These are phyloP conservation scores for Mallotus nudiflorus DNA, from an alignment of 345 rosid genomes.

Conservation along the genomic window DNA sequence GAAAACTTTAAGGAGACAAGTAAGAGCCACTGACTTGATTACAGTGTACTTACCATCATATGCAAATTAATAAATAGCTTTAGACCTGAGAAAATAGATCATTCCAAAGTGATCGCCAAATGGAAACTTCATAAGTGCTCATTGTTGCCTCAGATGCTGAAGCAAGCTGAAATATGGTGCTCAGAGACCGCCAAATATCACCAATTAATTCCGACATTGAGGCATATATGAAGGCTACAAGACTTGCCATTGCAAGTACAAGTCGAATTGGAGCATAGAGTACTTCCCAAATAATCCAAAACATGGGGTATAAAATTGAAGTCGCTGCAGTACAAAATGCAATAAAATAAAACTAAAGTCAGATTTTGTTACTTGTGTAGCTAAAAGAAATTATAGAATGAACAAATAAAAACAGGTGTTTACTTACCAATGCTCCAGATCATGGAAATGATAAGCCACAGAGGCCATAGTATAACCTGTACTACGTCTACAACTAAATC, in stretches of 20 bases:
- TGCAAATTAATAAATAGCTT: not conserved
- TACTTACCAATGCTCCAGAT: slow-evolving; percentile 67
- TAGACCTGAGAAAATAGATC: slow-evolving; percentile 94
- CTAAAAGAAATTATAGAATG: slow-evolving; percentile 4
- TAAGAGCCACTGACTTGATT: slow-evolving; percentile 17
- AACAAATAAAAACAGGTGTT: not conserved
- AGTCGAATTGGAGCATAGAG: slow-evolving; percentile 64
- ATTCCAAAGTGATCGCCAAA: slow-evolving; percentile 93
- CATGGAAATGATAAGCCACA: slow-evolving; percentile 50
- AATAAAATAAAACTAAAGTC: slow-evolving; percentile 5
- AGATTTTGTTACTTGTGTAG: slow-evolving; percentile 4
- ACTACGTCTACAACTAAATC: slow-evolving; percentile 46
- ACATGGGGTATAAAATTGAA: slow-evolving; percentile 56
- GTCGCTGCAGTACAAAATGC: slow-evolving; percentile 46
- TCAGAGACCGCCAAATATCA: slow-evolving; percentile 54
- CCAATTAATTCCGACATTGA: slow-evolving; percentile 44
- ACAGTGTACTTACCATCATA: not conserved
- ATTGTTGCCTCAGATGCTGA: slow-evolving; percentile 64
- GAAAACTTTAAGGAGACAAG: slow-evolving; percentile 29
- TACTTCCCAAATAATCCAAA: slow-evolving; percentile 69
- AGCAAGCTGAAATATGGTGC: slow-evolving; percentile 55
- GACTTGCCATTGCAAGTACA: slow-evolving; percentile 50
- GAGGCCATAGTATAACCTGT: slow-evolving; percentile 56
- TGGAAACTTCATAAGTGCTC: slow-evolving; percentile 63
- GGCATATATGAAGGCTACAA: slow-evolving; percentile 45